Evolutionary conservation across 805 yeast species (phyloP).

Genomic region (Candida rishiriensis): DNA sequence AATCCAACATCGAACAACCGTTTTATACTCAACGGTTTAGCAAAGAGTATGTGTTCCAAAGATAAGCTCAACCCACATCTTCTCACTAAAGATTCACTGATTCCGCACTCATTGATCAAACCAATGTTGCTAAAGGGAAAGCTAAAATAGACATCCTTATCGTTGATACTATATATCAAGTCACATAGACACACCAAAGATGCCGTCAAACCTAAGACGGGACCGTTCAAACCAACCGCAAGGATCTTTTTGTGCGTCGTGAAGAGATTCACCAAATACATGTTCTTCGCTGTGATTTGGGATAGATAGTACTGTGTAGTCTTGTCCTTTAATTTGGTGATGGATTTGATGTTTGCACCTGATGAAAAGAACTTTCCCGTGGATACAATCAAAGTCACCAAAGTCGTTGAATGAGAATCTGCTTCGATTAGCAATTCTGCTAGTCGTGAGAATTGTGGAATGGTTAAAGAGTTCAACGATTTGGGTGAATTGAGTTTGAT

Average conservation of each 20-base stretch:
- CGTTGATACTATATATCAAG: conserved; percentile 61
- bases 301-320: conserved; percentile 22
- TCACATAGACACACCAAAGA: conserved; percentile 76
- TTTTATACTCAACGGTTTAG: conserved; percentile 59
- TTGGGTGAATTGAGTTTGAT: conserved; percentile 64
- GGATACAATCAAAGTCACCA: conserved; percentile 62
- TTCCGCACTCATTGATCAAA: conserved; percentile 76
- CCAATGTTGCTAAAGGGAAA: conserved; percentile 82
- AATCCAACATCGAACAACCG: conserved; percentile 56
- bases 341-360: conserved; percentile 65
- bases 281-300: conserved; percentile 54
- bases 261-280: conserved; percentile 61
- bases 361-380: conserved; percentile 77
- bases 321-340: conserved; percentile 26
- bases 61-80: conserved; percentile 72
- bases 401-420: conserved; percentile 54
- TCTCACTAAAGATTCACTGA: conserved; percentile 60
- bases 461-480: conserved; percentile 61
- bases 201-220: conserved; percentile 75
- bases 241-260: conserved; percentile 68
- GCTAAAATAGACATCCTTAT: conserved; percentile 48
- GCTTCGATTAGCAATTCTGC: conserved; percentile 60
- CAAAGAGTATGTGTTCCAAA: conserved; percentile 66
- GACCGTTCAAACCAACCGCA: conserved; percentile 77
- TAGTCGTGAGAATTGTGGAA: conserved; percentile 56